Percentiles rank a stretch among this genome's conserved stretches.
phyloP scores from a whole-genome alignment of 1,284 basidiomycete genomes.

The Pseudozyma hubeiensis region DNA sequence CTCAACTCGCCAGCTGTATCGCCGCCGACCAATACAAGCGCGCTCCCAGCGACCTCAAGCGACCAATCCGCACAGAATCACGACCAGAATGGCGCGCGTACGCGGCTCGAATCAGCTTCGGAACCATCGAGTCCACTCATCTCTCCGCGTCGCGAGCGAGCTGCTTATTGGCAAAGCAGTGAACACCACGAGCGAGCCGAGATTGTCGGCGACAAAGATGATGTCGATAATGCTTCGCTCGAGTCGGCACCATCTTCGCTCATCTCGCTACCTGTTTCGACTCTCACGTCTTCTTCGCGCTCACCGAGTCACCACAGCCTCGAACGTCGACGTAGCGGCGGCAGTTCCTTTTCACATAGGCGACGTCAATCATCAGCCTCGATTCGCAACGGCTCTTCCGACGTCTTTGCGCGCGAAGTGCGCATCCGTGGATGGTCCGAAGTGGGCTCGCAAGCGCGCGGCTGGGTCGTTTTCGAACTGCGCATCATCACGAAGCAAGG shows the following conservation, averaged over 20 bases:
- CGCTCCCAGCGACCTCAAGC: not conserved
- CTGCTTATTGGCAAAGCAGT: not conserved
- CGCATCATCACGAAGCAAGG: conserved; percentile 51
- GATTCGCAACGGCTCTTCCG: not conserved
- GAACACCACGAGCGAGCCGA: not conserved
- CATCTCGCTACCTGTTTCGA: conserved; percentile 47
- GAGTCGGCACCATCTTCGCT: conserved; percentile 40
- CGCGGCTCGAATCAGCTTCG: conserved; percentile 13
- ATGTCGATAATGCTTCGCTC: conserved; percentile 37
- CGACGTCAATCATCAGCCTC: conserved; percentile 12
- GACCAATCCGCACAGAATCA: not conserved
- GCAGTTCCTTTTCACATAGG: conserved; percentile 6
- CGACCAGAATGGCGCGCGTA: not conserved
- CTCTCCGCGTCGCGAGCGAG: conserved; percentile 9
- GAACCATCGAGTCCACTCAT: conserved; percentile 20
- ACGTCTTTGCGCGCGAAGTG: conserved; percentile 52
- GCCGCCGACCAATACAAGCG: not conserved
- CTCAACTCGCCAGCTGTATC: conserved; percentile 12
- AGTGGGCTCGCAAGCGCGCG: conserved; percentile 55
- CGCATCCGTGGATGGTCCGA: conserved; percentile 59
- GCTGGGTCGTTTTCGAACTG: conserved; percentile 63
- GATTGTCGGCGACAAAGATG: conserved; percentile 1
- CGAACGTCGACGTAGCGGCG: conserved; percentile 30
- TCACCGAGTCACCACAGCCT: conserved; percentile 20
- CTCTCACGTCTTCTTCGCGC: conserved; percentile 36